Evolutionary conservation across 2,329 filamentous ascomycete species (phyloP), one percentile per base, ranked within the genome.

Genomic region (Penicillium sp.): DNA sequence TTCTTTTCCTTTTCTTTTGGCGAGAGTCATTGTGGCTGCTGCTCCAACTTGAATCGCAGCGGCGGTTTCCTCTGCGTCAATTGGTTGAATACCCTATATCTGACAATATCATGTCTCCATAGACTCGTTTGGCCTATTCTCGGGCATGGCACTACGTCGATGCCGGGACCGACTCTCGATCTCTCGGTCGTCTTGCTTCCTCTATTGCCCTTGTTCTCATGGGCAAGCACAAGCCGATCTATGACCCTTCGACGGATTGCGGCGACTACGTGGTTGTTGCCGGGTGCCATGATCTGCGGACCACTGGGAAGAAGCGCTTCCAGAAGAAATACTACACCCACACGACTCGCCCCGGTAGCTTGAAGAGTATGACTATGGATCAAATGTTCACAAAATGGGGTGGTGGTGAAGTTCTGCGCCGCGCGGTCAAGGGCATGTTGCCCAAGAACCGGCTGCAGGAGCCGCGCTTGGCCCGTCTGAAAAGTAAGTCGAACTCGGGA

Each of bases 151-250:
- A 98, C 73, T 83, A 87, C 83, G 70, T 97, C 78, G 69, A 93
- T 77, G 72, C 88, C 73, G 64, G 77, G 76, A 58, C 84, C 72
- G 69, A 83, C 18, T 78, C 82, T 13, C 89, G 90, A 11, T 84
- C 89, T n/a, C 85, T 96, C 36, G 91, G 91, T 59, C 89, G 91
- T 37, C 79, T 96, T 44, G 91, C 91, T 52, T 89, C 86, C 45
- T 83, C 86, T 54, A 95, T 96, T 69, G 91, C 90, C 53, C 77
- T 85, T 46, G 78, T 88, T 51, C 82, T 96, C 45, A 96, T 97
- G 90, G 93, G 93, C 74, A 98, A 98, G 78, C 86, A 98, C 80
- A 98, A 98, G 75, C 93, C 93, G 24, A 95, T 93, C 70, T 98
- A 84, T 75, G 88, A 97, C 73, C 93, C 93, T 1, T 95, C 90